phyloP scores from a whole-genome alignment of 176 grass and related monocot genomes.

The Alopecurus myosuroides region DNA sequence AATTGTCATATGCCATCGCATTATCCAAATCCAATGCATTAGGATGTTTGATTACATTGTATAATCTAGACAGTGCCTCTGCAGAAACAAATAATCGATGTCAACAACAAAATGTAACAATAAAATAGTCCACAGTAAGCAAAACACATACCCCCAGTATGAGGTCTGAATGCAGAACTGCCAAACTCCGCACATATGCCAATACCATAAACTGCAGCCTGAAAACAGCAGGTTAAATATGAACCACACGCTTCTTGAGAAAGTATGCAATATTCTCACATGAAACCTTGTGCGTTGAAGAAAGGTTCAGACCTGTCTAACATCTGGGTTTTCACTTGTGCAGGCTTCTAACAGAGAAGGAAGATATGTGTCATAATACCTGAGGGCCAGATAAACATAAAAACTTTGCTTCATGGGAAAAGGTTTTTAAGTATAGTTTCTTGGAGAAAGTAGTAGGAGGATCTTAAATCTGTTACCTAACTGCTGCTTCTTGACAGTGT shows the following conservation, averaged over 20 bases:
- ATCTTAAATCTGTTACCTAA: constrained; percentile 43
- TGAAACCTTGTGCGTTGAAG: background rate
- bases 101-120: background rate
- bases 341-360: constrained; percentile 80
- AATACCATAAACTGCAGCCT: constrained; percentile 84
- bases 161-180: constrained; percentile 49
- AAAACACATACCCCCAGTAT: constrained; percentile 46
- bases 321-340: constrained; percentile 68
- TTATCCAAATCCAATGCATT: constrained; percentile 68
- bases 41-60: constrained; percentile 63
- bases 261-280: background rate
- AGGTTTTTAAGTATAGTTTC: background rate
- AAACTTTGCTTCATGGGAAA: background rate
- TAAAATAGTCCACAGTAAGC: constrained; percentile 6
- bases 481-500: constrained; percentile 69
- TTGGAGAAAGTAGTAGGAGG: background rate
- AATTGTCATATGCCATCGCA: constrained; percentile 84
- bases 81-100: constrained; percentile 15
- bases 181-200: constrained; percentile 83
- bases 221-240: constrained; percentile 17
- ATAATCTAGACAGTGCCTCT: constrained; percentile 67
- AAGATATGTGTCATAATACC: constrained; percentile 76
- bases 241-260: background rate
- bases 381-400: constrained; percentile 23
- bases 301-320: constrained; percentile 63